Conservation (phyloP, 768 basidiomycete genomes). For the Trametes cingulata region DNA sequence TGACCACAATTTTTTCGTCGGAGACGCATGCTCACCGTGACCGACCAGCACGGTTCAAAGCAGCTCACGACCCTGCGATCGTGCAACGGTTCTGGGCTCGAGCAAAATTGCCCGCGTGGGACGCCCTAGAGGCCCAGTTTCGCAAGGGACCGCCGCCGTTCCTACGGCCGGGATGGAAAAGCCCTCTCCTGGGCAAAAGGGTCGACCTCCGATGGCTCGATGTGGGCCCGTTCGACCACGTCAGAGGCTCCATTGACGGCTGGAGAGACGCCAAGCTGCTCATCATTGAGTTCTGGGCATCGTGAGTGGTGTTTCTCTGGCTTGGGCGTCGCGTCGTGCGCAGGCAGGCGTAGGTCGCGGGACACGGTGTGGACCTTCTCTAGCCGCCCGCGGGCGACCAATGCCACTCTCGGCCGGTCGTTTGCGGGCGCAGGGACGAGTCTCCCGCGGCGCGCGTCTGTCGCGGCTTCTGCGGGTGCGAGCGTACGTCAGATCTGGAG, state of each 20-base stretch:
- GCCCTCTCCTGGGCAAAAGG: conserved; percentile 30
- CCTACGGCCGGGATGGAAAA: conserved; percentile 33
- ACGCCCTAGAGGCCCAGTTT: conserved; percentile 30
- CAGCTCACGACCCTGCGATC: conserved; percentile 27
- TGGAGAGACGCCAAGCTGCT: conserved; percentile 30
- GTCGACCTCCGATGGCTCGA: conserved; percentile 33
- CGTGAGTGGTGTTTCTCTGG: conserved; percentile 24
- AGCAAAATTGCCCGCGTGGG: conserved; percentile 30
- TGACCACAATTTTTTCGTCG: not conserved
- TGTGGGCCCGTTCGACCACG: conserved; percentile 26
- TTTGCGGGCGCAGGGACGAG: not conserved
- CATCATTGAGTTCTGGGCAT: conserved; percentile 35
- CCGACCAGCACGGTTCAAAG: conserved; percentile 24
- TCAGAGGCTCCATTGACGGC: conserved; percentile 29
- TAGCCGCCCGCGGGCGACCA: not conserved
- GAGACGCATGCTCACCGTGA: conserved; percentile 5
- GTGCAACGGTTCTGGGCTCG: conserved; percentile 29
- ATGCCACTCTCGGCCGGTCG: not conserved
- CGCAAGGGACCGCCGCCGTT: conserved; percentile 32
- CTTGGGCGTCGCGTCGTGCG: not conserved
- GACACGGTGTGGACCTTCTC: not conserved
- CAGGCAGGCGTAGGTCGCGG: not conserved
- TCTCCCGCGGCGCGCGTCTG: conserved; percentile 9
- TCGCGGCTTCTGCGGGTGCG: not conserved
- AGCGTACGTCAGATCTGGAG: conserved; percentile 11